These are phyloP conservation scores for Echria macrotheca DNA, from an alignment of 495 filamentous ascomycete species.

Conservation along the genomic window DNA sequence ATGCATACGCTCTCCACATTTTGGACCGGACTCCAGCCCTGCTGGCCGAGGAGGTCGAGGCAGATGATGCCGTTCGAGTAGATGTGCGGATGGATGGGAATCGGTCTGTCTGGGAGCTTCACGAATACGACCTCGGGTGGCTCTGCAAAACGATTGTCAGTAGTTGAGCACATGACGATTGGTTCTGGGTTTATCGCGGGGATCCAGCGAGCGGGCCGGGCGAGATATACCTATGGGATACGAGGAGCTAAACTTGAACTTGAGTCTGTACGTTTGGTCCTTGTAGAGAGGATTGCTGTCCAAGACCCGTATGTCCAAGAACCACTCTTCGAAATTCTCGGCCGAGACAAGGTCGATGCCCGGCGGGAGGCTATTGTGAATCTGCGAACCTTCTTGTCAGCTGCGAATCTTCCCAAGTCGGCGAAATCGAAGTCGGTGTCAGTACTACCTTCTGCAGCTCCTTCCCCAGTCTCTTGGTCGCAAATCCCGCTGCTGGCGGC, in stretches of 20 bases:
- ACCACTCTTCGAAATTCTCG: slow-evolving; percentile 83
- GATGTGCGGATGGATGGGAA: slow-evolving; percentile 95
- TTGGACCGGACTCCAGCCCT: slow-evolving; percentile 94
- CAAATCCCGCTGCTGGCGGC: slow-evolving; percentile 32
- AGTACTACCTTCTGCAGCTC: slow-evolving; percentile 45
- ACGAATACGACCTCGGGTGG: slow-evolving; percentile 91
- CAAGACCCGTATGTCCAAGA: slow-evolving; percentile 85
- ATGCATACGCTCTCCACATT: slow-evolving; percentile 96
- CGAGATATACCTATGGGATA: slow-evolving; percentile 79
- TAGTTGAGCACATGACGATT: not conserved
- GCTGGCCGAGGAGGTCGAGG: slow-evolving; percentile 78
- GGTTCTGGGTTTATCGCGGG: too few species aligned
- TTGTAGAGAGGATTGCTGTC: slow-evolving; percentile 88
- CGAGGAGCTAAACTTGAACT: slow-evolving; percentile 72
- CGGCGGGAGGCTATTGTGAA: slow-evolving; percentile 50
- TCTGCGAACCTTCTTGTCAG: slow-evolving; percentile 29
- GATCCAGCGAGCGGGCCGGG: too few species aligned
- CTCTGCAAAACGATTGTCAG: slow-evolving; percentile 44
- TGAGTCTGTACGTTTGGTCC: slow-evolving; percentile 74
- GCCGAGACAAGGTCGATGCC: slow-evolving; percentile 78
- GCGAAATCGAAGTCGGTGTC: not conserved
- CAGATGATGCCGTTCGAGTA: slow-evolving; percentile 99
- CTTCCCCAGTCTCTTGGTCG: slow-evolving; percentile 46
- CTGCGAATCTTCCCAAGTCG: not conserved
- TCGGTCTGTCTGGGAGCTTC: slow-evolving; percentile 57